These are phyloP conservation scores for Lachnellula arida DNA, from an alignment of 2,329 filamentous ascomycete genomes.

Conservation along the genomic window DNA sequence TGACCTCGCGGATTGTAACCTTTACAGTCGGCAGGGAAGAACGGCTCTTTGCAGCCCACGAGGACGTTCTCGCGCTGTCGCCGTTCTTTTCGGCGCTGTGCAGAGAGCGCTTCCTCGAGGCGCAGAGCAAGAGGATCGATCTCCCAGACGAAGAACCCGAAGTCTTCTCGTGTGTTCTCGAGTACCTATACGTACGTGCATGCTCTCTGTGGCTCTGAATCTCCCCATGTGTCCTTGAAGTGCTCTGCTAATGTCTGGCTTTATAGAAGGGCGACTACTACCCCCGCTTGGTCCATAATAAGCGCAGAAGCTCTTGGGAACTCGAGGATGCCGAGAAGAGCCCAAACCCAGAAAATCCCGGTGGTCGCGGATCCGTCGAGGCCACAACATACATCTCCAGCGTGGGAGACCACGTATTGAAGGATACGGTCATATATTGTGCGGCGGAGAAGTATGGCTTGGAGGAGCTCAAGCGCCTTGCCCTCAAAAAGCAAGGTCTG, in stretches of 20 bases:
- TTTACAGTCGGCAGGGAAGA: constrained; percentile 76
- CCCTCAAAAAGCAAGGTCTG: constrained; percentile 84
- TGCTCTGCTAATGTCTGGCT: background rate
- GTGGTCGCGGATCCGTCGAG: constrained; percentile 56
- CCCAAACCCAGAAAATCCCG: constrained; percentile 23
- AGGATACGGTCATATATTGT: constrained; percentile 89
- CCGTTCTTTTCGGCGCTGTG: constrained; percentile 71
- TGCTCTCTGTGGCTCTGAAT: background rate
- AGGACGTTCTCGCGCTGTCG: constrained; percentile 74
- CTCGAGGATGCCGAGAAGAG: constrained; percentile 58
- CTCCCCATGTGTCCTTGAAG: background rate
- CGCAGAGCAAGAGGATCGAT: constrained; percentile 63
- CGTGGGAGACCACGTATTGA: constrained; percentile 65
- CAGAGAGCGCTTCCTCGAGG: constrained; percentile 57
- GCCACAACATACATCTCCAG: constrained; percentile 66
- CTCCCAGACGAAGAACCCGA: constrained; percentile 84
- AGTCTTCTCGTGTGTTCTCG: constrained; percentile 83
- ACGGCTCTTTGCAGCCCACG: constrained; percentile 86
- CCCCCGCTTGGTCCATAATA: constrained; percentile 76
- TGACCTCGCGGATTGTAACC: constrained; percentile 69
- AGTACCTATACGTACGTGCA: constrained; percentile 55
- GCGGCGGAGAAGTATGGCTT: constrained; percentile 80
- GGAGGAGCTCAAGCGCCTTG: constrained; percentile 77
- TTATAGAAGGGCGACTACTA: constrained; percentile 77
- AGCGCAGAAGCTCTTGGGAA: constrained; percentile 74